Conservation (phyloP, 202 grass and related monocot genomes). For the Dendrocalamus latiflorus region DNA sequence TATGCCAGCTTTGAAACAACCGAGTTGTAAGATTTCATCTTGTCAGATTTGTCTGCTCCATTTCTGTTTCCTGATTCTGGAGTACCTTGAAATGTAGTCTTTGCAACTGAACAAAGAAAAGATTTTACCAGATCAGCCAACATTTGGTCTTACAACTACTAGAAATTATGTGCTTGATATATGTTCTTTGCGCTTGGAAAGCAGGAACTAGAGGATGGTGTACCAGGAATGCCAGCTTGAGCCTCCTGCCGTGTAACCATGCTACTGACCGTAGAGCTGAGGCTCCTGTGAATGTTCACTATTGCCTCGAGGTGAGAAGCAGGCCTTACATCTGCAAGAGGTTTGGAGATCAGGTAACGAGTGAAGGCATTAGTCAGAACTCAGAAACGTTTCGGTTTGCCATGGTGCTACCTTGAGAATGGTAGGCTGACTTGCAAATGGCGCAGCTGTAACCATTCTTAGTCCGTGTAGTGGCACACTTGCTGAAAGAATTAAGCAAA, state of each 20-base stretch:
- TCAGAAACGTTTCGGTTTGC: not conserved
- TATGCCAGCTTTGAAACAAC: slow-evolving; percentile 32
- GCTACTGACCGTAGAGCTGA: slow-evolving; percentile 58
- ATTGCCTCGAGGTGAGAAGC: slow-evolving; percentile 65
- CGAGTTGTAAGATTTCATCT: slow-evolving; percentile 32
- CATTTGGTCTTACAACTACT: not conserved
- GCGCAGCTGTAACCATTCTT: slow-evolving; percentile 58
- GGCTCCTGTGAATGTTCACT: slow-evolving; percentile 67
- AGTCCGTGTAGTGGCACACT: slow-evolving; percentile 37
- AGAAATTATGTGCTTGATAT: not conserved
- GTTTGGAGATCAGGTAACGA: not conserved
- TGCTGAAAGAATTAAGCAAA: slow-evolving; percentile 39
- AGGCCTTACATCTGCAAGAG: slow-evolving; percentile 62
- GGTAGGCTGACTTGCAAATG: slow-evolving; percentile 63
- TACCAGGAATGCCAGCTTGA: slow-evolving; percentile 58
- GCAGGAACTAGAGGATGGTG: not conserved
- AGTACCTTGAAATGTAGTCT: slow-evolving; percentile 41
- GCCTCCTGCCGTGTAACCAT: slow-evolving; percentile 37
- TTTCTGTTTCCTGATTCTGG: slow-evolving; percentile 44
- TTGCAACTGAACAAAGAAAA: slow-evolving; percentile 39
- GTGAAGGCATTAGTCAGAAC: not conserved
- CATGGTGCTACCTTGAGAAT: slow-evolving; percentile 48
- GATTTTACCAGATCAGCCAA: not conserved
- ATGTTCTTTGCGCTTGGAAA: not conserved
- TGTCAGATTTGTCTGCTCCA: slow-evolving; percentile 38